phyloP scores from a whole-genome alignment of 495 filamentous ascomycete species.

The Xylaria castorea region DNA sequence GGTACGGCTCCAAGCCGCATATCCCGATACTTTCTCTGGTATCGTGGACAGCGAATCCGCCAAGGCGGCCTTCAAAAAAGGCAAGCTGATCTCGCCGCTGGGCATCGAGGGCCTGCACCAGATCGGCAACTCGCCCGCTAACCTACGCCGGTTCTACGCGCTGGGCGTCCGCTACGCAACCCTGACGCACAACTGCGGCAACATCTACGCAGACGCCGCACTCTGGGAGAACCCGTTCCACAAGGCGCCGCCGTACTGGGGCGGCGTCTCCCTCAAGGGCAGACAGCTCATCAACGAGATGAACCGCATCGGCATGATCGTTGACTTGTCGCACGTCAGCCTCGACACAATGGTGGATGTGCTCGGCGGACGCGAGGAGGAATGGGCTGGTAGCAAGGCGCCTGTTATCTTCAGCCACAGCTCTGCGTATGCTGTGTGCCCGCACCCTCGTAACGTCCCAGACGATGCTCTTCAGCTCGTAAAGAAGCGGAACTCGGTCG shows the following conservation, averaged over 20 bases:
- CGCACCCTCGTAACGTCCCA: slow-evolving; percentile 74
- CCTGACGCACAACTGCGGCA: slow-evolving; percentile 93
- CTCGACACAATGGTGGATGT: slow-evolving; percentile 75
- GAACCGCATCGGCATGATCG: slow-evolving; percentile 82
- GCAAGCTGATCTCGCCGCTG: slow-evolving; percentile 68
- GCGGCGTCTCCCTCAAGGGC: slow-evolving; percentile 75
- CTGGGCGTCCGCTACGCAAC: slow-evolving; percentile 92
- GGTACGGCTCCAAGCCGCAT: slow-evolving; percentile 68
- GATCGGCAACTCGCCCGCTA: slow-evolving; percentile 84
- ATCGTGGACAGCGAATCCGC: slow-evolving; percentile 65
- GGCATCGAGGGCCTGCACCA: slow-evolving; percentile 95
- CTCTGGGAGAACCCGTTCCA: slow-evolving; percentile 56
- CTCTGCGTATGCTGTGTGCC: slow-evolving; percentile 69
- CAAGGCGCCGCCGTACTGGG: slow-evolving; percentile 59
- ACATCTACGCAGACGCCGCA: slow-evolving; percentile 86
- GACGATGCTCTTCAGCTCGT: slow-evolving; percentile 73
- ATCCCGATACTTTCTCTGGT: slow-evolving; percentile 73
- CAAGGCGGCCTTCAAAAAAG: slow-evolving; percentile 62
- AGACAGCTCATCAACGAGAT: slow-evolving; percentile 72
- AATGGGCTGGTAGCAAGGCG: slow-evolving; percentile 61
- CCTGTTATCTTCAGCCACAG: slow-evolving; percentile 80
- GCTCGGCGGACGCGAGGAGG: slow-evolving; percentile 50
- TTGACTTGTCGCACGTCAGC: slow-evolving; percentile 74
- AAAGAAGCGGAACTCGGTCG: slow-evolving; percentile 64
- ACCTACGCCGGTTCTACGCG: slow-evolving; percentile 73